Conservation (phyloP, 345 rosid species). For the Clausena lansium region DNA sequence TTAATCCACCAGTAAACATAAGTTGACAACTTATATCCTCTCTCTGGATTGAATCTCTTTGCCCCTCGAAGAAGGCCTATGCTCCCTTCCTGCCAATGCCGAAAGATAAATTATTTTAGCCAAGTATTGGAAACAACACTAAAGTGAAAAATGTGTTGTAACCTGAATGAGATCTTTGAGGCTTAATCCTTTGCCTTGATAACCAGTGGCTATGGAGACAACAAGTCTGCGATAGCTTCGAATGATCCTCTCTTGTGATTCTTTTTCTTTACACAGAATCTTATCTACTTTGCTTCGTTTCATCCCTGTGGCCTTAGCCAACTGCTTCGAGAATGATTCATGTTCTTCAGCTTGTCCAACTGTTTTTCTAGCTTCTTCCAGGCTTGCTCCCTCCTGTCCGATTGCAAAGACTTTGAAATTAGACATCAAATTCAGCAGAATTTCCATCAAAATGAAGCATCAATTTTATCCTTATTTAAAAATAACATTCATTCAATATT, state of each 20-base stretch:
- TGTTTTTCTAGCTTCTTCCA: conserved; percentile 41
- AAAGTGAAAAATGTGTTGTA: not conserved
- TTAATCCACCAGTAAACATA: conserved; percentile 68
- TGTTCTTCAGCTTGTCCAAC: conserved; percentile 21
- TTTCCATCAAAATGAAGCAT: no score
- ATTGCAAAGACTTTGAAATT: not conserved
- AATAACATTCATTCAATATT: not conserved
- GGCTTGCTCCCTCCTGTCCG: conserved; percentile 34
- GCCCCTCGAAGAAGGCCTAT: conserved; percentile 59
- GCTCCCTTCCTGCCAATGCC: conserved; percentile 40
- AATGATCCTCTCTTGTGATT: conserved; percentile 44
- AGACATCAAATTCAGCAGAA: not conserved
- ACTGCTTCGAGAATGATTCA: conserved; percentile 28
- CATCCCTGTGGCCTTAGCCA: conserved; percentile 30
- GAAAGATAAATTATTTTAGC: not conserved
- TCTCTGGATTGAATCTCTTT: conserved; percentile 51
- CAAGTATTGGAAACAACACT: not conserved
- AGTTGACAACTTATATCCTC: conserved; percentile 59
- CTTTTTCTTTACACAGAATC: conserved; percentile 40
- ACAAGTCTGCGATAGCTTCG: conserved; percentile 45
- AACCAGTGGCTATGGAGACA: conserved; percentile 47
- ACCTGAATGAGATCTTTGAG: conserved; percentile 58
- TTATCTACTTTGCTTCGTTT: conserved; percentile 32
- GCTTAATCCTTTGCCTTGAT: conserved; percentile 57
- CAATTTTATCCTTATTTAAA: no score